Evolutionary conservation across 1,284 basidiomycete species (phyloP), one percentile per base, ranked within the genome.

Genomic region (Vanrija sp.): DNA sequence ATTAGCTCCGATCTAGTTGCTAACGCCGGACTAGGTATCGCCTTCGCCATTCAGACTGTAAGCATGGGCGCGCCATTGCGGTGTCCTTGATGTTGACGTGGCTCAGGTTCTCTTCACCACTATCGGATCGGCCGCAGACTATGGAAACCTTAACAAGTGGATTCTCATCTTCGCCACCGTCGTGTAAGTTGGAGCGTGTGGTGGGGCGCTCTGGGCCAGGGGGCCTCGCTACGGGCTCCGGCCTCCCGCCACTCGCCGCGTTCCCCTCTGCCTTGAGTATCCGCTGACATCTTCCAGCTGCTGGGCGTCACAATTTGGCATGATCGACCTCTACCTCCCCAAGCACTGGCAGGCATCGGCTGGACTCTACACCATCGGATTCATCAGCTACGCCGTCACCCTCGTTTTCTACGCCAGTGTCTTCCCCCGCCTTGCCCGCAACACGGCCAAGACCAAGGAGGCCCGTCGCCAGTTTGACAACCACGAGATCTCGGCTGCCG

Each of bases 81-180:
- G 34, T 15, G 34, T 34, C 12, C 34, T 15, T 5, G 34, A 1
- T 85, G 54, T 83, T 83, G 66, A 89, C 88, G 61, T 85, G 85
- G 10, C 77, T 87, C 39, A 89, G 89, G 87, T 34, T 34, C 87
- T 91, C 43, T 90, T 91, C 77, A 88, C 89, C 1, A 86, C 87
- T 0, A 85, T 92, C 46, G 88, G 88, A 18, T 88, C 87, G 15
- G 84, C 86, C 0, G 88, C 86, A 0, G 88, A 90, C 72, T 91
- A 89, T 63, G 87, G 88, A 14, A 82, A 78, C 1, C 87, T 88
- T 65, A 86, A 86, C 26, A 81, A 84, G 12, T 89, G 85, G 84
- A 74, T 91, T 5, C 78, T 91, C 15, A 76, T 91, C 34, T 77
- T 80, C 23, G 72, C 86, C 12, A 89, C 88, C 6, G 28, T 64